A percentile compares a stretch with the other conserved stretches of the same genome.
These are phyloP conservation scores for Mollisia scopiformis DNA, from an alignment of 2,329 filamentous ascomycete genomes.

Conservation along the genomic window DNA sequence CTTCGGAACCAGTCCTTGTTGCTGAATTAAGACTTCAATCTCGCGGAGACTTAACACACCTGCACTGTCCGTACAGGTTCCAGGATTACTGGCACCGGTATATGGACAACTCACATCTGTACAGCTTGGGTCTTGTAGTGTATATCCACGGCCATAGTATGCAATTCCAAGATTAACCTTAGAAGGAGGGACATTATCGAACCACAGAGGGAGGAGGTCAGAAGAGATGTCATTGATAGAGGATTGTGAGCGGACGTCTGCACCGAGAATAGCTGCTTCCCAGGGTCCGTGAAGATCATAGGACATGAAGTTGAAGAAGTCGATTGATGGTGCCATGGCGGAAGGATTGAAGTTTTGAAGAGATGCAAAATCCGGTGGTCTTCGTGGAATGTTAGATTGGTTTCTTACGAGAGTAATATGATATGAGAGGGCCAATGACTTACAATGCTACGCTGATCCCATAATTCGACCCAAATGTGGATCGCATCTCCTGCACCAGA, in stretches of 20 bases:
- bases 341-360: conserved; percentile 37
- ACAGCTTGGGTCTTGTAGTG: conserved; percentile 29
- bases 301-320: conserved; percentile 41
- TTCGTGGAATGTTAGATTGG: neutral
- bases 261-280: conserved; percentile 40
- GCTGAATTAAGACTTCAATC: conserved; percentile 38
- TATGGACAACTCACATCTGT: conserved; percentile 33
- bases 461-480: conserved; percentile 40
- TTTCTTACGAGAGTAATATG: neutral
- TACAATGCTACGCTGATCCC: conserved; percentile 46
- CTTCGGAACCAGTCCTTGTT: conserved; percentile 26
- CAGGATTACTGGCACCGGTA: conserved; percentile 24
- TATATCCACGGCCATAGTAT: conserved; percentile 51
- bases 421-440: neutral
- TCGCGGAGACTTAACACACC: conserved; percentile 37
- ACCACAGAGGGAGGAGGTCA: conserved; percentile 44
- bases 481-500: conserved; percentile 34
- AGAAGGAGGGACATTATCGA: conserved; percentile 40
- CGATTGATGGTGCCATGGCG: conserved; percentile 30
- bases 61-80: conserved; percentile 33
- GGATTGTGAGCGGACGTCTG: conserved; percentile 42
- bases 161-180: conserved; percentile 52
- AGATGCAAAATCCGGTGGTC: conserved; percentile 38
- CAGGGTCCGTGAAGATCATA: conserved; percentile 39
- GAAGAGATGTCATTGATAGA: conserved; percentile 46